Percentiles rank a stretch among this genome's conserved stretches.
These are phyloP conservation scores for Brasilioporus rufonigricans DNA, from an alignment of 768 basidiomycete genomes.

Conservation along the genomic window DNA sequence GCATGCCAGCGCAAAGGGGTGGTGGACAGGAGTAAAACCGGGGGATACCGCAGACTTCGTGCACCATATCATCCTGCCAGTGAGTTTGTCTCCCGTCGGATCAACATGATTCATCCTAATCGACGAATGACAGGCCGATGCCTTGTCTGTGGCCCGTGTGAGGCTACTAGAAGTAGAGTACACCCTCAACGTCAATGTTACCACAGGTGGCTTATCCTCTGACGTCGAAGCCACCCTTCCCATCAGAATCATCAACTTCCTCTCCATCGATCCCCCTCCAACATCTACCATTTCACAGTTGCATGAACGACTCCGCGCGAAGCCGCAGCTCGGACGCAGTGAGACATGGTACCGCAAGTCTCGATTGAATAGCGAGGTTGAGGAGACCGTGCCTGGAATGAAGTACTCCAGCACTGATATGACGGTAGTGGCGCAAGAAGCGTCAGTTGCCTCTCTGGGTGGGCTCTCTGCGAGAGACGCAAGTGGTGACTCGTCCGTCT, in stretches of 20 bases:
- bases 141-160: constrained; percentile 64
- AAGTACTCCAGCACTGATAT: constrained; percentile 28
- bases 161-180: constrained; percentile 78
- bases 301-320: constrained; percentile 19
- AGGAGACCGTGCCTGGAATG: constrained; percentile 33
- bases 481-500: constrained; percentile 24
- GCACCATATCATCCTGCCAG: constrained; percentile 72
- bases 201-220: constrained; percentile 54
- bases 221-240: constrained; percentile 74
- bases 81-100: constrained; percentile 38
- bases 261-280: constrained; percentile 83
- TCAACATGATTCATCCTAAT: constrained; percentile 2
- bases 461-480: constrained; percentile 1
- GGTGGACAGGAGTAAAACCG: constrained; percentile 81
- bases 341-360: constrained; percentile 32
- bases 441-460: constrained; percentile 5
- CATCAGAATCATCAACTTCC: constrained; percentile 74
- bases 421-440: constrained; percentile 27
- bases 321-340: constrained; percentile 25
- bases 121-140: constrained; percentile 50
- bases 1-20: constrained; percentile 78
- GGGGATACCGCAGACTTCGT: constrained; percentile 61
- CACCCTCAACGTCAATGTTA: constrained; percentile 60
- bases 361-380: constrained; percentile 13
- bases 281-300: constrained; percentile 27